phyloP scores from a whole-genome alignment of 1,139 yeast species.

The Hemisphaericaspora xylanilytica region DNA sequence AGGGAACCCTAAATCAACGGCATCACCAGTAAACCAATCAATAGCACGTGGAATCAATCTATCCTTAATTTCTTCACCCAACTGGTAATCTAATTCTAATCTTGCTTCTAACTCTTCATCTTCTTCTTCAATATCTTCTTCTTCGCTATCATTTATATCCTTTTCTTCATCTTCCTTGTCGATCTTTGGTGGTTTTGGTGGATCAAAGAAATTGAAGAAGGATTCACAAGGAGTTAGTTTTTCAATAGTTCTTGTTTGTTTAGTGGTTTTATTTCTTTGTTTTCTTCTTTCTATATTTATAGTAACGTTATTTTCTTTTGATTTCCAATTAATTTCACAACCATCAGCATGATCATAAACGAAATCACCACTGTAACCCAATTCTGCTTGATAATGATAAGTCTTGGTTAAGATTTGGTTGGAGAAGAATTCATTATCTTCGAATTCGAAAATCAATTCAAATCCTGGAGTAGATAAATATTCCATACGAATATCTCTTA shows the following conservation, averaged over 20 bases:
- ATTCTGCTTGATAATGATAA: slow-evolving; percentile 90
- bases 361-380: slow-evolving; percentile 94
- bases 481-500: slow-evolving; percentile 74
- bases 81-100: slow-evolving; percentile 88
- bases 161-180: slow-evolving; percentile 46
- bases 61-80: slow-evolving; percentile 96
- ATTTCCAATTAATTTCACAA: slow-evolving; percentile 77
- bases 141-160: slow-evolving; percentile 36
- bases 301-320: slow-evolving; percentile 80
- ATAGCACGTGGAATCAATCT: slow-evolving; percentile 93
- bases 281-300: slow-evolving; percentile 88
- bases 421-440: slow-evolving; percentile 72
- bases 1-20: slow-evolving; percentile 60
- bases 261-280: slow-evolving; percentile 96
- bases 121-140: slow-evolving; percentile 56
- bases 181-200: slow-evolving; percentile 73
- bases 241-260: slow-evolving; percentile 94
- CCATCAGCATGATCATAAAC: slow-evolving; percentile 98
- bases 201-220: slow-evolving; percentile 92
- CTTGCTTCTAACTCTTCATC: slow-evolving; percentile 80
- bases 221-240: slow-evolving; percentile 91
- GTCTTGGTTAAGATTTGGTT: slow-evolving; percentile 75
- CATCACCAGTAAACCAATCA: slow-evolving; percentile 98
- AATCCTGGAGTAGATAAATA: slow-evolving; percentile 90
- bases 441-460: slow-evolving; percentile 78